Base-by-base conservation (phyloP, 1,284 basidiomycete species). In the Austroboletus niveus region DNA sequence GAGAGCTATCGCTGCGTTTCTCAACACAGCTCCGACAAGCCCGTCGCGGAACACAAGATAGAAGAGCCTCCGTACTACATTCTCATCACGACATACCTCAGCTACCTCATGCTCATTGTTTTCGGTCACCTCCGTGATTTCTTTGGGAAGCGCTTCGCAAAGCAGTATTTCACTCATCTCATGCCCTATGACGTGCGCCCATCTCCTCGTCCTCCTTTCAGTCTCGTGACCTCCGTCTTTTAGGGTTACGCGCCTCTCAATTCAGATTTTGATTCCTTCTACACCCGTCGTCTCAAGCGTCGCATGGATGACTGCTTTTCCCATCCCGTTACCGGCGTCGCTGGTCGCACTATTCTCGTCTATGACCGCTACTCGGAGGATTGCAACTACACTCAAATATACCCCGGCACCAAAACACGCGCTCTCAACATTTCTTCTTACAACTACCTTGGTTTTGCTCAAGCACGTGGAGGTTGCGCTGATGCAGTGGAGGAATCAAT, bases 251-350 rank as follows among this genome's bases (percentile, higher is more conserved):
- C 96, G 2, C 91, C 97, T 12, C 80, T 99, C 57, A 97, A 95
- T 73, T 97, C 94, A 32, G 96, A 99, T 71, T 99, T 98, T 63
- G 97, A 99, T 73, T 98, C 95, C 30, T 99, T 99, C 77, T 99
- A 98, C 78, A 98, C 94, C 51, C 90, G 96, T 53, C 87, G 95
- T 8, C 82, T 99, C 60, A 99, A 99, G 73, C 77, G 80, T 24
- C 91, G 96, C 50, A 86, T 99, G 71, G 95, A 98, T 65, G 94
- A 98, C 71, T 97, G 94, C 69, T 99, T 99, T 74, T 86, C 89
- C 2, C 85, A 94, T 51, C 96, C 96, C 20, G 85, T 92, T 52
- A 98, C 96, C 0, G 94, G 94, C 30, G 96, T 99, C 27, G 92
- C 96, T 15, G 96, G 95, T 4, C 90, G 97, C 47, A 97, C 96